These are phyloP conservation scores for Ustilago trichophora DNA, from an alignment of 1,284 basidiomycete genomes.

Conservation along the genomic window DNA sequence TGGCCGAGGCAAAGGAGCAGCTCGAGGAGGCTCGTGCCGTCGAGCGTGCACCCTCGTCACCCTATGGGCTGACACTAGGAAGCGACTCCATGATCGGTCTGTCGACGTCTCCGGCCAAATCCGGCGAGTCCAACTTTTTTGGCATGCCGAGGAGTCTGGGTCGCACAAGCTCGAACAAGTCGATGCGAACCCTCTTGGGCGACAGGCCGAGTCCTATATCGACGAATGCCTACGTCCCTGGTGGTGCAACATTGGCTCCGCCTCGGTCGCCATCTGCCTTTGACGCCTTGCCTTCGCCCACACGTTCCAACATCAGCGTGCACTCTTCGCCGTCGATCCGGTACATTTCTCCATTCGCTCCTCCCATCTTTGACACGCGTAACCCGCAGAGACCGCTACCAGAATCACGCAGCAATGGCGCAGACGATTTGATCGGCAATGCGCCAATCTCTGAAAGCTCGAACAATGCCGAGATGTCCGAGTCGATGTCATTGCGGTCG, in stretches of 20 bases:
- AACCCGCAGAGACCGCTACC: neutral
- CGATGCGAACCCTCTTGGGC: slow-evolving; percentile 8
- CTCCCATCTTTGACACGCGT: slow-evolving; percentile 14
- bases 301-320: slow-evolving; percentile 26
- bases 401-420: slow-evolving; percentile 2
- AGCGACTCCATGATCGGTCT: slow-evolving; percentile 34
- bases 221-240: neutral
- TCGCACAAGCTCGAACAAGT: slow-evolving; percentile 14
- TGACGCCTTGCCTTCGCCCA: slow-evolving; percentile 30
- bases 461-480: slow-evolving; percentile 4
- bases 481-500: slow-evolving; percentile 29
- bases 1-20: slow-evolving; percentile 24
- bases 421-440: slow-evolving; percentile 4
- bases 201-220: slow-evolving; percentile 17
- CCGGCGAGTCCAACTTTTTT: neutral
- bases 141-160: slow-evolving; percentile 11
- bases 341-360: slow-evolving; percentile 33
- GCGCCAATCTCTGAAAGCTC: slow-evolving; percentile 6
- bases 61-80: slow-evolving; percentile 10
- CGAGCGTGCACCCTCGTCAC: slow-evolving; percentile 18
- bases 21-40: slow-evolving; percentile 9
- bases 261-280: slow-evolving; percentile 27
- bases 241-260: slow-evolving; percentile 20
- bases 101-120: slow-evolving; percentile 20
- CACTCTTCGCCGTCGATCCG: slow-evolving; percentile 38